A percentile compares a stretch with the other conserved stretches of the same genome.
phyloP scores from a whole-genome alignment of 441 rosid genomes.

The Populus hybrid region DNA sequence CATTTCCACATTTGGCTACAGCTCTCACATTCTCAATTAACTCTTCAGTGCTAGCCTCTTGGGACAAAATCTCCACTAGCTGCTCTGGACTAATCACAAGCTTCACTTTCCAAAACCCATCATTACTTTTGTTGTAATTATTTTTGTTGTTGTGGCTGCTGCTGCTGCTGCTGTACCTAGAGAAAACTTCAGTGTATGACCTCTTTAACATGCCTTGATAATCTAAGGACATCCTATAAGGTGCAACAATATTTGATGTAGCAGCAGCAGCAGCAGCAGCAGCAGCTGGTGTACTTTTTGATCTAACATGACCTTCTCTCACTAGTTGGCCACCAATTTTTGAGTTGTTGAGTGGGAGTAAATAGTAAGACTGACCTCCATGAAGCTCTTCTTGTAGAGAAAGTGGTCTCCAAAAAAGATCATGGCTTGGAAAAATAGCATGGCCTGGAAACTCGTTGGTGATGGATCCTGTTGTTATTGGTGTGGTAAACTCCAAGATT shows the following conservation, averaged over 20 bases:
- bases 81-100: conserved; percentile 59
- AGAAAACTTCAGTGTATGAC: conserved; percentile 56
- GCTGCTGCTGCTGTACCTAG: conserved; percentile 26
- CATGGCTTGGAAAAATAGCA: conserved; percentile 46
- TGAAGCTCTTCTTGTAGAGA: conserved; percentile 41
- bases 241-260: conserved; percentile 26
- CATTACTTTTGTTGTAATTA: not conserved
- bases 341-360: conserved; percentile 39
- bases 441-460: conserved; percentile 52
- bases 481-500: conserved; percentile 50
- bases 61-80: conserved; percentile 64
- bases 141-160: not conserved
- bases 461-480: conserved; percentile 54
- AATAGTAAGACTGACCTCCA: conserved; percentile 54
- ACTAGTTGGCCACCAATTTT: conserved; percentile 21
- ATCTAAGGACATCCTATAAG: conserved; percentile 68
- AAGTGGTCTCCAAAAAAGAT: conserved; percentile 51
- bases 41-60: conserved; percentile 59
- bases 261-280: not conserved
- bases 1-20: conserved; percentile 63
- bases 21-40: conserved; percentile 69
- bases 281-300: conserved; percentile 43
- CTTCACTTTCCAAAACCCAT: conserved; percentile 79
- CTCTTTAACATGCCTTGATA: conserved; percentile 50
- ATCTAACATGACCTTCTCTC: conserved; percentile 50